phyloP scores from a whole-genome alignment of 192 early-diverging fungal species.

The Linnemannia exigua region DNA sequence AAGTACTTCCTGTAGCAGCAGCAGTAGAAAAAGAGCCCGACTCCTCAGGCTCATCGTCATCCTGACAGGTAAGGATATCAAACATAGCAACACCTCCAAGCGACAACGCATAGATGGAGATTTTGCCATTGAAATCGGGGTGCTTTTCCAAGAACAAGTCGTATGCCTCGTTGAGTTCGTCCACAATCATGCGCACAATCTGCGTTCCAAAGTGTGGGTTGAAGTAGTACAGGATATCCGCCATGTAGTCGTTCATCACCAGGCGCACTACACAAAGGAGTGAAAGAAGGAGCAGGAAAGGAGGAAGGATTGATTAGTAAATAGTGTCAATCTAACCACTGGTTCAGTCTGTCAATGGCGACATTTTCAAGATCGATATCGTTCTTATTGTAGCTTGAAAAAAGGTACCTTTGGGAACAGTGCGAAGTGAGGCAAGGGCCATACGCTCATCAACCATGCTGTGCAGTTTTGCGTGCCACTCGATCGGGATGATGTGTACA shows the following conservation, averaged over 20 bases:
- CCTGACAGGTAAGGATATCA: constrained; percentile 71
- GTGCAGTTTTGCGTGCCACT: constrained; percentile 62
- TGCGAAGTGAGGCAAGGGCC: constrained; percentile 53
- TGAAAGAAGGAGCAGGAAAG: too few species aligned
- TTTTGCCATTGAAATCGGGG: constrained; percentile 72
- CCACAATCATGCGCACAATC: constrained; percentile 68
- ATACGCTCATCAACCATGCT: constrained; percentile 59
- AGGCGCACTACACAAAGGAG: constrained; percentile 57
- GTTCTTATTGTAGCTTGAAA: too few species aligned
- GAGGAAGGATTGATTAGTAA: too few species aligned
- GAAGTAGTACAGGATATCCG: constrained; percentile 62
- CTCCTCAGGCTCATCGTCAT: constrained; percentile 51
- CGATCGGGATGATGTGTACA: constrained; percentile 56
- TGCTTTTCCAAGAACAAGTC: constrained; percentile 64
- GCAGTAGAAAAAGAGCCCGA: neutral
- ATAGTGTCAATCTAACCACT: too few species aligned
- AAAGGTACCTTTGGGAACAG: constrained; percentile 61
- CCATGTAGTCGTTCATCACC: constrained; percentile 62
- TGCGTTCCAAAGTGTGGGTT: constrained; percentile 63
- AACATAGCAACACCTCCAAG: constrained; percentile 78
- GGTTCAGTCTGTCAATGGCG: too few species aligned
- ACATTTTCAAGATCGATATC: too few species aligned
- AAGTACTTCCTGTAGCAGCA: neutral
- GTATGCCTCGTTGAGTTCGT: constrained; percentile 71
- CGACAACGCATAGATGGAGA: constrained; percentile 75